Evolutionary conservation across 1,284 basidiomycete genomes (phyloP).

Genomic region (Papiliotrema fonsecae): DNA sequence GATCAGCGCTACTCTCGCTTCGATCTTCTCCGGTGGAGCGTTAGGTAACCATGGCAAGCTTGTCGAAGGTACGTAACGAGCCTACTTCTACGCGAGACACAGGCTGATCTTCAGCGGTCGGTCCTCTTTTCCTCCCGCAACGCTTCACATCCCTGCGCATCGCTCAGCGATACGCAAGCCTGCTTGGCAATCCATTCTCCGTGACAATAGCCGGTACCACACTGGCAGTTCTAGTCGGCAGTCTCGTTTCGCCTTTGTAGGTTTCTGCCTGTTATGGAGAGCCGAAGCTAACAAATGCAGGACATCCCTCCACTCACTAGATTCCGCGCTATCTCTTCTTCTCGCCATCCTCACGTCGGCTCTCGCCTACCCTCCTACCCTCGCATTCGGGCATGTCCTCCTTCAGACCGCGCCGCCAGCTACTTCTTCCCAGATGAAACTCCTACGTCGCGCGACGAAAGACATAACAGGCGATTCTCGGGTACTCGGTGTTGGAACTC

Average conservation of each 20-base stretch:
- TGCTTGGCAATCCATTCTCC: slow-evolving; percentile 51
- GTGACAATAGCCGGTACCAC: slow-evolving; percentile 44
- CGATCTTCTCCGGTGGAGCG: slow-evolving; percentile 52
- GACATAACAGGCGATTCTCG: slow-evolving; percentile 56
- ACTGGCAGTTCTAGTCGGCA: slow-evolving; percentile 45
- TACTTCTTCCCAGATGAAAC: slow-evolving; percentile 65
- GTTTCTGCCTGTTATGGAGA: slow-evolving; percentile 29
- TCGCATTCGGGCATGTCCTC: slow-evolving; percentile 72
- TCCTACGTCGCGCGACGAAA: slow-evolving; percentile 68
- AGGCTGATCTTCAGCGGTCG: slow-evolving; percentile 29
- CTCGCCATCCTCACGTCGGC: slow-evolving; percentile 72
- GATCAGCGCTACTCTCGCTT: slow-evolving; percentile 50
- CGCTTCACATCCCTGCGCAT: slow-evolving; percentile 19
- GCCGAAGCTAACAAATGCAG: slow-evolving; percentile 19
- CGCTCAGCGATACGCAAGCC: slow-evolving; percentile 13
- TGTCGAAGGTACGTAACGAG: slow-evolving; percentile 58
- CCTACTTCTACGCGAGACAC: neutral
- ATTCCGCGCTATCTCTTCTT: slow-evolving; percentile 67
- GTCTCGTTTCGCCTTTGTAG: slow-evolving; percentile 52
- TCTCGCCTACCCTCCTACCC: slow-evolving; percentile 72
- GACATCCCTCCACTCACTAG: slow-evolving; percentile 57
- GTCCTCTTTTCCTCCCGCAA: slow-evolving; percentile 30
- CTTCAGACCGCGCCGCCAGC: slow-evolving; percentile 74
- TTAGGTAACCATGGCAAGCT: slow-evolving; percentile 66
- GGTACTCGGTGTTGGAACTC: slow-evolving; percentile 34